Percentiles rank a stretch among this genome's conserved stretches.
phyloP scores from a whole-genome alignment of 2,329 filamentous ascomycete species.

The Tolypocladium nubicola region DNA sequence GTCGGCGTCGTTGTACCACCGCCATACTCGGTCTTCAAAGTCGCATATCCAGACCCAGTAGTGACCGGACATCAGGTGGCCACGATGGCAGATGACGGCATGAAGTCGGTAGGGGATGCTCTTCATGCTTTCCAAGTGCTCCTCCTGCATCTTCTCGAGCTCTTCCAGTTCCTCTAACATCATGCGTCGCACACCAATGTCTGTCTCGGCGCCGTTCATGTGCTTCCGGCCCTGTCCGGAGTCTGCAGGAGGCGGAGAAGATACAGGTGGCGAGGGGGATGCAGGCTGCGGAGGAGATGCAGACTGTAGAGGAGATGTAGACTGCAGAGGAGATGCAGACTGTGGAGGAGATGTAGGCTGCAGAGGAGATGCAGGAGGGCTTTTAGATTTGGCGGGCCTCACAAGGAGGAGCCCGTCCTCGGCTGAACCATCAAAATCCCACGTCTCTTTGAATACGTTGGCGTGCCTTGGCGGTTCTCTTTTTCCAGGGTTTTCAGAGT shows the following conservation, averaged over 20 bases:
- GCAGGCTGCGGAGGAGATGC: neutral
- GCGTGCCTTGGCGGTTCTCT: slow-evolving; percentile 1
- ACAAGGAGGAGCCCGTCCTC: slow-evolving; percentile 25
- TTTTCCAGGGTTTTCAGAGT: neutral
- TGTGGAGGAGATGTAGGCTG: neutral
- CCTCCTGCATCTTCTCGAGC: slow-evolving; percentile 15
- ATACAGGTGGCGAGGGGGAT: neutral
- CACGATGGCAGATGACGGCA: slow-evolving; percentile 86
- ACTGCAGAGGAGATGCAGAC: neutral
- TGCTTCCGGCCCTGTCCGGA: slow-evolving; percentile 3
- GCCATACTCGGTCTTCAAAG: slow-evolving; percentile 72
- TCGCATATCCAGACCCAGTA: slow-evolving; percentile 98
- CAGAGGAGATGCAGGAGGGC: neutral
- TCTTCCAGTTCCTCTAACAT: slow-evolving; percentile 28
- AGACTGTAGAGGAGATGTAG: neutral
- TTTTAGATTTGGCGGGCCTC: slow-evolving; percentile 5
- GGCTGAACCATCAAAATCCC: slow-evolving; percentile 27
- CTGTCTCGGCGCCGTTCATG: slow-evolving; percentile 12
- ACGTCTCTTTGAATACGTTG: slow-evolving; percentile 14
- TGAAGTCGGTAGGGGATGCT: slow-evolving; percentile 72
- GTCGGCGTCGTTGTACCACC: slow-evolving; percentile 84
- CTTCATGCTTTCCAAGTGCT: slow-evolving; percentile 38
- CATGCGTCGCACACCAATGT: slow-evolving; percentile 29
- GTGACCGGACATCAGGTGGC: slow-evolving; percentile 64
- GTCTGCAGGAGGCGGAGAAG: neutral